Percentiles rank a stretch among this genome's conserved stretches.
Conservation (phyloP, 805 yeast genomes). For the Candida sphagnicola region DNA sequence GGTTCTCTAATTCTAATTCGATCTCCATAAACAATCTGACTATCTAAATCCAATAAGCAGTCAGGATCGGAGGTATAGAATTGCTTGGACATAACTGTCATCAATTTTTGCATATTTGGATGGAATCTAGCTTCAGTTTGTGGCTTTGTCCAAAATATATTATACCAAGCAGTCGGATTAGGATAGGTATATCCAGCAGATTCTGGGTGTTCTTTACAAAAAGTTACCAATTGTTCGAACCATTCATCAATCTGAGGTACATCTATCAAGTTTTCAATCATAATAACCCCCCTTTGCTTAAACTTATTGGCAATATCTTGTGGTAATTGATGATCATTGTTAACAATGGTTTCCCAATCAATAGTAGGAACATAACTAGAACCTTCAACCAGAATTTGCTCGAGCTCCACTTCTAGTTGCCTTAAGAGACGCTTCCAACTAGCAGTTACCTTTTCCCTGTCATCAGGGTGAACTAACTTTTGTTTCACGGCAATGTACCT, state of each 20-base stretch:
- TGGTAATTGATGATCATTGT: constrained; percentile 9
- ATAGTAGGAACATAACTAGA: constrained; percentile 18
- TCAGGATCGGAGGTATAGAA: constrained; percentile 13
- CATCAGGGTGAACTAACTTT: constrained; percentile 19
- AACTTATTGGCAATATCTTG: constrained; percentile 7
- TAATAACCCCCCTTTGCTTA: constrained; percentile 12
- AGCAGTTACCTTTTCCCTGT: constrained; percentile 18
- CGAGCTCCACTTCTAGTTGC: constrained; percentile 17
- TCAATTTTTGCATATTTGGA: constrained; percentile 25
- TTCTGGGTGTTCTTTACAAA: constrained; percentile 20
- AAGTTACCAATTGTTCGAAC: constrained; percentile 13
- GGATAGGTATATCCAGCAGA: constrained; percentile 24
- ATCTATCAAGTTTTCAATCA: constrained; percentile 15
- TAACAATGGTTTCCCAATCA: constrained; percentile 15
- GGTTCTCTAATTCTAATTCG: constrained; percentile 37
- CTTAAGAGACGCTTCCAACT: constrained; percentile 25
- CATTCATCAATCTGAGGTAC: constrained; percentile 12
- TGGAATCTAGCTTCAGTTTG: constrained; percentile 37
- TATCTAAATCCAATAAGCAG: constrained; percentile 22
- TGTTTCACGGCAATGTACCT: constrained; percentile 14
- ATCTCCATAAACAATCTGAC: constrained; percentile 38
- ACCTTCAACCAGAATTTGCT: constrained; percentile 16
- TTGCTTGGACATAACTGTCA: constrained; percentile 17
- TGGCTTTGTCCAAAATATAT: constrained; percentile 37
- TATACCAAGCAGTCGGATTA: constrained; percentile 28